Percentiles rank a stretch among this genome's conserved stretches.
phyloP scores from a whole-genome alignment of 305 asterid genomes.

The Striga hermonthica region DNA sequence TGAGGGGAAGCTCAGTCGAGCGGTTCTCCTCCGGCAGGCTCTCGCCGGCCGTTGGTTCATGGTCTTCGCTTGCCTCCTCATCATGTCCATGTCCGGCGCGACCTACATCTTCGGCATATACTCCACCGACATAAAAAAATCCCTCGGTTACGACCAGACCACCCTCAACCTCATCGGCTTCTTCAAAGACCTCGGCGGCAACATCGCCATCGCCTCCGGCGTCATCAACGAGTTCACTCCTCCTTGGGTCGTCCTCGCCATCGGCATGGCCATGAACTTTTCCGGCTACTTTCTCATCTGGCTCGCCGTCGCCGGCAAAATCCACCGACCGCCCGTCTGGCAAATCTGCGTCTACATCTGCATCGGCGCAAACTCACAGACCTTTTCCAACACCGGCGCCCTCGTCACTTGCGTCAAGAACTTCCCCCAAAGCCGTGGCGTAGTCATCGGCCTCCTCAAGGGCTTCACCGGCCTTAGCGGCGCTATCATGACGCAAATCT shows the following conservation, averaged over 20 bases:
- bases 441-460: conserved; percentile 50
- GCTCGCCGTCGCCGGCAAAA: conserved; percentile 48
- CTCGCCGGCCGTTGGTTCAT: conserved; percentile 51
- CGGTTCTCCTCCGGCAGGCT: conserved; percentile 26
- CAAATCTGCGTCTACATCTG: conserved; percentile 58
- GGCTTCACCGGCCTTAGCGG: conserved; percentile 63
- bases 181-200: conserved; percentile 65
- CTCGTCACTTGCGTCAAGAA: conserved; percentile 55
- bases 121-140: conserved; percentile 48
- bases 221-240: conserved; percentile 55
- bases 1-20: conserved; percentile 30
- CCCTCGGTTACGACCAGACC: conserved; percentile 63
- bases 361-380: conserved; percentile 58
- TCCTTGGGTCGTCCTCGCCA: conserved; percentile 58
- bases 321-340: conserved; percentile 45
- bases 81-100: conserved; percentile 60
- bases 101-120: conserved; percentile 58
- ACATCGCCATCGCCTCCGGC: conserved; percentile 55
- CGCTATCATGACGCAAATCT: conserved; percentile 51
- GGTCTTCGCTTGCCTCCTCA: conserved; percentile 50
- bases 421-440: conserved; percentile 51
- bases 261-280: conserved; percentile 51
- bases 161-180: conserved; percentile 52
- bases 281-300: conserved; percentile 62
- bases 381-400: conserved; percentile 63